phyloP scores from a whole-genome alignment of 495 filamentous ascomycete genomes.

The Hypoxylon crocopeplum region DNA sequence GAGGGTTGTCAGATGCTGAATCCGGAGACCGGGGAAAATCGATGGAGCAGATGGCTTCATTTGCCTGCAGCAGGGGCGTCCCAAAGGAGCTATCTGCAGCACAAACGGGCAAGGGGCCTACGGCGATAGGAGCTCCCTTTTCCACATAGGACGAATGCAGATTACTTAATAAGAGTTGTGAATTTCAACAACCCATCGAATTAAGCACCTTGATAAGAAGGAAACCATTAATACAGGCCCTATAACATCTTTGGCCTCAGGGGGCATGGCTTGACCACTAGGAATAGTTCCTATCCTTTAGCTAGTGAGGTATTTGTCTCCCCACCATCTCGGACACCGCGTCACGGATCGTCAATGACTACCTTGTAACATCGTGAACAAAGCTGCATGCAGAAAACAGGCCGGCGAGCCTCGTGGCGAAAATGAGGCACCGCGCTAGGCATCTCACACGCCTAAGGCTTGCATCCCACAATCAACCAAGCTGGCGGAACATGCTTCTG shows the following conservation, averaged over 20 bases:
- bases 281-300: neutral
- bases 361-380: conserved; percentile 16
- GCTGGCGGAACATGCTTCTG: neutral
- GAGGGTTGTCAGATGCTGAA: conserved; percentile 7
- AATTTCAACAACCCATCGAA: neutral
- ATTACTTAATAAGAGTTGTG: conserved; percentile 9
- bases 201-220: conserved; percentile 2
- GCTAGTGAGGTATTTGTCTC: conserved; percentile 27
- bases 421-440: conserved; percentile 22
- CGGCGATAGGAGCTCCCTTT: conserved; percentile 3
- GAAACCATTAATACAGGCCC: neutral
- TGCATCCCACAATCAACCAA: conserved; percentile 3
- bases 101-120: conserved; percentile 24
- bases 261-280: neutral
- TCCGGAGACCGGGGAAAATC: conserved; percentile 17
- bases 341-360: conserved; percentile 14
- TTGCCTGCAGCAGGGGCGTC: conserved; percentile 26
- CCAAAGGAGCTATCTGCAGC: conserved; percentile 31
- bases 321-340: neutral
- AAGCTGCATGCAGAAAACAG: conserved; percentile 1
- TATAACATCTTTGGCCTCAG: conserved; percentile 14
- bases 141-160: neutral
- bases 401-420: conserved; percentile 18
- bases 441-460: conserved; percentile 1
- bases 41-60: neutral